These are phyloP conservation scores for Hirschioporus abietinus DNA, from an alignment of 768 basidiomycete genomes.

Conservation along the genomic window DNA sequence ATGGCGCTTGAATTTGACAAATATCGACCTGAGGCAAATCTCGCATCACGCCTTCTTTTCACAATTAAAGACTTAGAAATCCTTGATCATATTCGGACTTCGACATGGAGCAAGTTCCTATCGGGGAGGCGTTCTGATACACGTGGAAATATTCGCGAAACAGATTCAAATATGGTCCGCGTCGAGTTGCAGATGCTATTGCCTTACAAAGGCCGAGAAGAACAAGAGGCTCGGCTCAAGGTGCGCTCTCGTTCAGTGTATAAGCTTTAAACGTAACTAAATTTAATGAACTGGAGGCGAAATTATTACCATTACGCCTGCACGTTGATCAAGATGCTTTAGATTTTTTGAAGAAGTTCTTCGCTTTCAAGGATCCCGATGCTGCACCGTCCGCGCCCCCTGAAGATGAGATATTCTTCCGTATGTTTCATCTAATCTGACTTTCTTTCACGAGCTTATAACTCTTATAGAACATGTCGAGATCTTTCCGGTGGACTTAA, in stretches of 20 bases:
- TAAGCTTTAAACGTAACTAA: background rate
- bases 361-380: slow-evolving; percentile 73
- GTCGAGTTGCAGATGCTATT: slow-evolving; percentile 72
- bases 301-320: slow-evolving; percentile 82
- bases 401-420: slow-evolving; percentile 63
- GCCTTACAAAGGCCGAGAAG: slow-evolving; percentile 60
- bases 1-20: slow-evolving; percentile 63
- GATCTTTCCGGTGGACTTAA: slow-evolving; percentile 90
- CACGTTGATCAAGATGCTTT: slow-evolving; percentile 98
- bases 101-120: slow-evolving; percentile 97
- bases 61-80: slow-evolving; percentile 79
- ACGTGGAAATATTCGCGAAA: slow-evolving; percentile 84
- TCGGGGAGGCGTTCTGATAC: slow-evolving; percentile 81
- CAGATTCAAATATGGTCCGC: slow-evolving; percentile 90
- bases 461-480: slow-evolving; percentile 74
- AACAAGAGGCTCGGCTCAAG: slow-evolving; percentile 74
- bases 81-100: slow-evolving; percentile 95
- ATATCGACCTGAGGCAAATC: slow-evolving; percentile 46
- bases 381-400: slow-evolving; percentile 31
- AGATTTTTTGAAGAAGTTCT: slow-evolving; percentile 96
- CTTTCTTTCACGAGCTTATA: slow-evolving; percentile 10
- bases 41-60: slow-evolving; percentile 62
- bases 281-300: slow-evolving; percentile 48
- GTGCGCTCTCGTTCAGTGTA: slow-evolving; percentile 37
- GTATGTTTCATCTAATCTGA: slow-evolving; percentile 35